Evolutionary conservation across 2,329 filamentous ascomycete genomes (phyloP), one percentile per base, ranked within the genome.

Genomic region (Fusarium albosuccineum): DNA sequence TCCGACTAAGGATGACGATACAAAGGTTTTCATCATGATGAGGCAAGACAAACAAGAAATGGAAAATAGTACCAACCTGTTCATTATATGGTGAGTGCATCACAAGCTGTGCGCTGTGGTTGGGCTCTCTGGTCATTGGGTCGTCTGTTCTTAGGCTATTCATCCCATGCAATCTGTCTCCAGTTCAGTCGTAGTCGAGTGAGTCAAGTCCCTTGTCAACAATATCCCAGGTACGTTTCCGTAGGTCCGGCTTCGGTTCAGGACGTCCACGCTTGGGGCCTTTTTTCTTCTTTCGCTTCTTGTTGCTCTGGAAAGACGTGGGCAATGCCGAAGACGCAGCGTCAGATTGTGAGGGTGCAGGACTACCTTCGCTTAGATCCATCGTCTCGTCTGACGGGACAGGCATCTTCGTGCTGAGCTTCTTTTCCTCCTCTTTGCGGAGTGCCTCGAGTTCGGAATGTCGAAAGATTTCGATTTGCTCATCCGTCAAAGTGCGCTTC

Each of bases 1-100:
- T 97, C 90, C 87, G 93, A 85, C 92, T 97, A 97, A 97, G 93
- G 93, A 97, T 97, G 93, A 97, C 92, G 91, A 94, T 94, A 94
- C 72, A 65, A 82, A 86, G 79, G 79, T 84, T 94, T 89, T 96
- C 93, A 95, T 97, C 93, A 95, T 91, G 62, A 64, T 66, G 61
- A 62, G 67, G 50, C 14, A 29, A 52, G 41, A n/a, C 34, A 16
- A 6, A 45, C 55, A 46, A 33, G 3, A 44, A 33, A 55, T 41
- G 44, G 6, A 17, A 49, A 48, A 45, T 26, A 4, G 6, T 45
- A 66, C 66, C 64, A 61, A 73, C 70, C 51, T 14, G 13, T 11
- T 17, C 26, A 9, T n/a, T 56, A 22, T 9, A 27, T 9, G 30
- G n/a, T 27, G 26, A n/a, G 16, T 41, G 45, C n/a, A 29, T 55